A percentile compares a stretch with the other conserved stretches of the same genome.
Evolutionary conservation across 2,329 filamentous ascomycete genomes (phyloP).

Genomic region (Colletotrichum sp.): DNA sequence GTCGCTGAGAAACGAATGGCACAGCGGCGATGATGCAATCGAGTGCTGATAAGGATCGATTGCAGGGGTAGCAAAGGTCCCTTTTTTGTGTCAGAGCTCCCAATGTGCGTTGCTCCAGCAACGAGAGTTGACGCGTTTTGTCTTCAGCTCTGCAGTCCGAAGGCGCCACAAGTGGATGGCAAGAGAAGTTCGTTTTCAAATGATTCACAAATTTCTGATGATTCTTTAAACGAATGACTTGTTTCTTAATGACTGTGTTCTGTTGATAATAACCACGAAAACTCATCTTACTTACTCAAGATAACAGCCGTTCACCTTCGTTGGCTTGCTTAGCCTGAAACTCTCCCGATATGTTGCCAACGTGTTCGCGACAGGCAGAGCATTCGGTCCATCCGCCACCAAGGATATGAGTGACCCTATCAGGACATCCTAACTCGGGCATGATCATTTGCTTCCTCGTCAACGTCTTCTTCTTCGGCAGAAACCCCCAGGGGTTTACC

Average conservation of each 20-base stretch:
- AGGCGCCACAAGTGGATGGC: background rate
- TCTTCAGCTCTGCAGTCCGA: background rate
- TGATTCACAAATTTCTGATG: background rate
- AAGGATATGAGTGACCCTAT: background rate
- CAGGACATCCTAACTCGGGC: background rate
- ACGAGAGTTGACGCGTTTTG: background rate
- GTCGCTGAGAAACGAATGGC: background rate
- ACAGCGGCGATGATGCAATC: background rate
- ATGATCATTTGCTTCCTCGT: rapidly evolving
- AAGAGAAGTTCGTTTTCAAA: background rate
- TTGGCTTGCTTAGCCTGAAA: background rate
- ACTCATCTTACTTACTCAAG: rapidly evolving
- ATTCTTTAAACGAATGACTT: background rate
- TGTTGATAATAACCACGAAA: background rate
- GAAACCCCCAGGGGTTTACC: background rate
- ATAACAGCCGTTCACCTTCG: background rate
- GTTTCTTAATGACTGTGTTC: background rate
- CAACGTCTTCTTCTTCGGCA: background rate
- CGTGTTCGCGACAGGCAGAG: background rate
- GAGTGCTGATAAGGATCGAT: background rate
- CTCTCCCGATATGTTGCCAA: background rate
- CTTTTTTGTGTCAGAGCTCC: background rate
- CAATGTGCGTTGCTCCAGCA: background rate
- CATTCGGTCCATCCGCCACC: background rate
- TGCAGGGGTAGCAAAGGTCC: background rate